A percentile compares a stretch with the other conserved stretches of the same genome.
These are phyloP conservation scores for Cladosporium phlei DNA, from an alignment of 2,329 filamentous ascomycete genomes.

Conservation along the genomic window DNA sequence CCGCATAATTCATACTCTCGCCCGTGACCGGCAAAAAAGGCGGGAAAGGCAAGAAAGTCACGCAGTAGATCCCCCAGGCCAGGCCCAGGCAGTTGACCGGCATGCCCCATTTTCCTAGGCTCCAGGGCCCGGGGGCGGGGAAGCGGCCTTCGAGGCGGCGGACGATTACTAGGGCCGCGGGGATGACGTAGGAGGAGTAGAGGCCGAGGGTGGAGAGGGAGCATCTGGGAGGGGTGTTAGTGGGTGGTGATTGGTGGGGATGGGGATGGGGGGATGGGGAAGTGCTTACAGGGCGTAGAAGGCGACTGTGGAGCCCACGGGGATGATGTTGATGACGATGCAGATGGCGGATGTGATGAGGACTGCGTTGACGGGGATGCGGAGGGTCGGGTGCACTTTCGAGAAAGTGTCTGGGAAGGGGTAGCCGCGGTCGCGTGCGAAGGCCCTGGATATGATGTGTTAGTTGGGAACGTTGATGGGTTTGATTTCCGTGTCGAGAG, in stretches of 20 bases:
- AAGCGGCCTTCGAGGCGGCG: slow-evolving; percentile 10
- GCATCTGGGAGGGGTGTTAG: not conserved
- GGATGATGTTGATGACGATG: slow-evolving; percentile 35
- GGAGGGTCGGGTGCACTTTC: slow-evolving; percentile 27
- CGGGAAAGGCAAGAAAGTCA: slow-evolving; percentile 24
- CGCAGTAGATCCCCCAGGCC: slow-evolving; percentile 37
- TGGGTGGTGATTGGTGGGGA: slow-evolving; percentile 24
- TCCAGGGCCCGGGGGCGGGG: slow-evolving; percentile 13
- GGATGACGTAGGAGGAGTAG: slow-evolving; percentile 18
- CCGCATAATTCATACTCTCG: slow-evolving; percentile 16
- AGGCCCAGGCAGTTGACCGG: slow-evolving; percentile 21
- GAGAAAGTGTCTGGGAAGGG: slow-evolving; percentile 1
- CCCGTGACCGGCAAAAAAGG: slow-evolving; percentile 15
- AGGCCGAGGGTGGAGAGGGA: not conserved
- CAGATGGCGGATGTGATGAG: slow-evolving; percentile 32
- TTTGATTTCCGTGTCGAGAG: too few species aligned
- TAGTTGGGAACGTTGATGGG: not conserved
- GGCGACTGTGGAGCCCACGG: slow-evolving; percentile 33
- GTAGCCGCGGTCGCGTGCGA: slow-evolving; percentile 1
- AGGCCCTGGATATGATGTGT: not conserved
- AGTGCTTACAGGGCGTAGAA: slow-evolving; percentile 21
- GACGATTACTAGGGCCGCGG: slow-evolving; percentile 26
- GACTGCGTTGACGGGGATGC: slow-evolving; percentile 37
- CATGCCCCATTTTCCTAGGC: slow-evolving; percentile 13
- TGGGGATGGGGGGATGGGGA: slow-evolving; percentile 26